Percentiles rank a stretch among this genome's conserved stretches.
These are phyloP conservation scores for Podospora didyma DNA, from an alignment of 495 filamentous ascomycete species.

Conservation along the genomic window DNA sequence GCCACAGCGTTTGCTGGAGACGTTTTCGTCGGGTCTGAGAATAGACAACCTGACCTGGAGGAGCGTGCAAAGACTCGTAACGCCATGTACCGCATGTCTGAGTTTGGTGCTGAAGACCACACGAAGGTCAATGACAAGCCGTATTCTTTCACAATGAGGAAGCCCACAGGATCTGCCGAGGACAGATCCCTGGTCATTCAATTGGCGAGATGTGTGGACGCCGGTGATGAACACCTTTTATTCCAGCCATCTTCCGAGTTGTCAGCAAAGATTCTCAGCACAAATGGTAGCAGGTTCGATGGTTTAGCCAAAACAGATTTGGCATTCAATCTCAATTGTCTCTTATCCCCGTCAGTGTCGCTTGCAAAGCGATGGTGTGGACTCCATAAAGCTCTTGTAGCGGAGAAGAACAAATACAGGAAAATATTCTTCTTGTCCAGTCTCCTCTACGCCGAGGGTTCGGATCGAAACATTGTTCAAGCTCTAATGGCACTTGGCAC, in stretches of 20 bases:
- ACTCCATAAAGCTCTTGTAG: conserved; percentile 3
- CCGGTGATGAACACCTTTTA: background rate
- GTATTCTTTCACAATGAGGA: conserved; percentile 21
- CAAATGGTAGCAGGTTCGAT: conserved; percentile 4
- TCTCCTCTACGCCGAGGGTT: conserved; percentile 9
- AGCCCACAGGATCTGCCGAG: no score
- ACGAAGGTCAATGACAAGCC: conserved; percentile 29
- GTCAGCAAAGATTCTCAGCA: background rate
- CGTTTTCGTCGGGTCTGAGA: background rate
- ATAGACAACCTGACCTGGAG: conserved; percentile 20
- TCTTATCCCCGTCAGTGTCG: background rate
- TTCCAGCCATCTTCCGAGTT: background rate
- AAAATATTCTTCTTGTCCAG: conserved; percentile 15
- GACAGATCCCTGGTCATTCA: background rate
- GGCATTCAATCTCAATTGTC: conserved; percentile 4
- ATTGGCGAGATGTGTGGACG: background rate
- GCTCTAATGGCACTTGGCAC: conserved; percentile 14
- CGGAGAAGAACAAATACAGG: conserved; percentile 10
- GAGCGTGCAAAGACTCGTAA: conserved; percentile 43
- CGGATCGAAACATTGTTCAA: conserved; percentile 9
- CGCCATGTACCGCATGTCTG: conserved; percentile 42
- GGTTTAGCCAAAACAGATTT: background rate
- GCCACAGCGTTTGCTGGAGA: background rate
- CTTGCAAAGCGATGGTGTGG: conserved; percentile 10
- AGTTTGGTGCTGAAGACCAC: conserved; percentile 52